Conservation (phyloP, 2,329 filamentous ascomycete species). For the Clonostachys byssicola region DNA sequence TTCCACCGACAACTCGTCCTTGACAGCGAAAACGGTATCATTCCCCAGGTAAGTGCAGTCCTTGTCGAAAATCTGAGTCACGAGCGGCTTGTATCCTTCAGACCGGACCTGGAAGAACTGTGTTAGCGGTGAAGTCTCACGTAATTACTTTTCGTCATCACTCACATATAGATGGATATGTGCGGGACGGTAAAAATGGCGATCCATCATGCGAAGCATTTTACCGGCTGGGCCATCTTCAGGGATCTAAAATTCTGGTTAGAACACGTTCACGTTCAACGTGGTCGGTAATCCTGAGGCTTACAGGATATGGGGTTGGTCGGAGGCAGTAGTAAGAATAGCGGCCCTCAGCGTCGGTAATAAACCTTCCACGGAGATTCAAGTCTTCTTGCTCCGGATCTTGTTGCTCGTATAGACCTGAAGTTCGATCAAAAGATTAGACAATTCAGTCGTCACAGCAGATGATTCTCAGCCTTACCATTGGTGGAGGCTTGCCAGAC, state of each 20-base stretch:
- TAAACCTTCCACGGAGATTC: constrained; percentile 71
- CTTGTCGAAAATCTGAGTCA: constrained; percentile 70
- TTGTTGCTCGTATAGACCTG: constrained; percentile 65
- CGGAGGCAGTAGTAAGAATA: constrained; percentile 60
- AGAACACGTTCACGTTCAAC: constrained; percentile 1
- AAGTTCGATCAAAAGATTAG: not conserved
- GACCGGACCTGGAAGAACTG: not conserved
- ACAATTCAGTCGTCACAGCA: not conserved
- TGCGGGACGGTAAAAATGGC: constrained; percentile 52
- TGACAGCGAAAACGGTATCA: constrained; percentile 51
- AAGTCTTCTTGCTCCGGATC: constrained; percentile 66
- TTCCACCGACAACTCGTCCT: constrained; percentile 39
- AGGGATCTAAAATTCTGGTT: constrained; percentile 19
- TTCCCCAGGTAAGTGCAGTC: constrained; percentile 55
- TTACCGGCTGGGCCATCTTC: constrained; percentile 48
- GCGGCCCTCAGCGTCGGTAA: constrained; percentile 58
- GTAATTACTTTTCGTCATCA: constrained; percentile 3
- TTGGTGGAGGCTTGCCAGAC: constrained; percentile 81
- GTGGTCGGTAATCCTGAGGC: not conserved
- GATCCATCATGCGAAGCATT: constrained; percentile 47
- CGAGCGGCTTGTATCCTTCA: constrained; percentile 59
- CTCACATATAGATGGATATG: constrained; percentile 56
- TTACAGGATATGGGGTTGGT: constrained; percentile 50
- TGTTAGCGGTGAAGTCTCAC: not conserved
- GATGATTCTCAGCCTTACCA: constrained; percentile 25